Evolutionary conservation across 148 eudicot species (phyloP).

Genomic region (Arbutus unedo): DNA sequence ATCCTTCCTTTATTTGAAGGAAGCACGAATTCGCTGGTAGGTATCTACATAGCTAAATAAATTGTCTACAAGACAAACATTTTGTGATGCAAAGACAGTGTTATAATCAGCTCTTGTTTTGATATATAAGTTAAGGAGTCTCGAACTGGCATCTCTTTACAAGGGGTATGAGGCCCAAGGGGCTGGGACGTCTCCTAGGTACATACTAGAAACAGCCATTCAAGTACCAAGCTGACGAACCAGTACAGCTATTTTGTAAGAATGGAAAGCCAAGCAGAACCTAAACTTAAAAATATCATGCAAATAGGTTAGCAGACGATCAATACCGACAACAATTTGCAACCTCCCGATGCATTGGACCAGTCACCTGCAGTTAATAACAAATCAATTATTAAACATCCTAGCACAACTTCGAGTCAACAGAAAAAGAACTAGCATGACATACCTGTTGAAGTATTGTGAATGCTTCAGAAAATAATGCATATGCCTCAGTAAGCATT

Average conservation of each 20-base stretch:
- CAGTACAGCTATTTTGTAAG: not conserved
- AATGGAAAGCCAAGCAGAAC: slow-evolving; percentile 9
- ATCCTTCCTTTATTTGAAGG: too few relatives aligned
- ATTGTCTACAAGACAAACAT: not conserved
- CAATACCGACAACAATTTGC: slow-evolving; percentile 93
- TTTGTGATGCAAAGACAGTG: not conserved
- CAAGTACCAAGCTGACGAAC: slow-evolving; percentile 1
- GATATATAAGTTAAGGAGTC: not conserved
- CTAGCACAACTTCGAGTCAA: not conserved
- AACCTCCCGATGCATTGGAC: slow-evolving; percentile 99
- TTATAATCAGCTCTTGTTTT: not conserved
- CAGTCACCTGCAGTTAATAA: slow-evolving; percentile 67
- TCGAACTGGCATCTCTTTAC: not conserved
- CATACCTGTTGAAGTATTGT: slow-evolving; percentile 90
- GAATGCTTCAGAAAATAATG: slow-evolving; percentile 89
- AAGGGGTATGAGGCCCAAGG: not conserved
- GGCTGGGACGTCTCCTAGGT: not conserved
- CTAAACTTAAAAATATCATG: not conserved
- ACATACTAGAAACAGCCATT: slow-evolving; percentile 1
- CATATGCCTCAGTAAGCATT: slow-evolving; percentile 90
- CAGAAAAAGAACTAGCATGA: not conserved
- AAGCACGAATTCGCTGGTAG: too few relatives aligned
- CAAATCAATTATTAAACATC: not conserved
- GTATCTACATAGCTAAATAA: not conserved
- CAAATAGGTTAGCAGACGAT: slow-evolving; percentile 2